phyloP scores from a whole-genome alignment of 176 grass and related monocot species.

The Carex pumila region DNA sequence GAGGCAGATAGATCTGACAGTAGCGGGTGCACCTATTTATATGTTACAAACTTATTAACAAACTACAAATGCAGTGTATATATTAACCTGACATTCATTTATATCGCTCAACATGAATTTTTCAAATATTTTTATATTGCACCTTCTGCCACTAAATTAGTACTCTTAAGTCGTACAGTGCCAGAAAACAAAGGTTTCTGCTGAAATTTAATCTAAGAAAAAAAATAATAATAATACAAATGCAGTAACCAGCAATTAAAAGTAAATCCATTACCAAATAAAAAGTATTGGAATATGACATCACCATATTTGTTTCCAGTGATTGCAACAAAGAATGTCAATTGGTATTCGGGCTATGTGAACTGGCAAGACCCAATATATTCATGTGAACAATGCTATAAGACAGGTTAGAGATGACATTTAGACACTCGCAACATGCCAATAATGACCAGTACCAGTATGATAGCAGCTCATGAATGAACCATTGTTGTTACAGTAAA shows the following conservation, averaged over 20 bases:
- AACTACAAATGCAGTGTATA: not conserved
- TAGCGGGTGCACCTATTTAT: constrained; percentile 67
- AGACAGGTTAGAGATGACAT: not conserved
- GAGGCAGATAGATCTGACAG: constrained; percentile 80
- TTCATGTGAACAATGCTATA: not conserved
- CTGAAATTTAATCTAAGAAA: not conserved
- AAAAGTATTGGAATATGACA: not conserved
- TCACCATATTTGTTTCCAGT: not conserved
- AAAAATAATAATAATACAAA: not conserved
- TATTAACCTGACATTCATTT: not conserved
- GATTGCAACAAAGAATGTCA: not conserved
- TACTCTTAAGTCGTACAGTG: not conserved
- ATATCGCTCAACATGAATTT: not conserved
- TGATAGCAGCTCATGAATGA: not conserved
- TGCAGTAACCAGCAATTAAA: not conserved
- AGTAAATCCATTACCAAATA: not conserved
- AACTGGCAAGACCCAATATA: not conserved
- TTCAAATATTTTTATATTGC: not conserved
- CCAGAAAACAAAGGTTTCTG: not conserved
- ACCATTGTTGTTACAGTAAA: not conserved
- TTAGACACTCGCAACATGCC: not conserved
- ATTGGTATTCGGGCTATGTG: no score
- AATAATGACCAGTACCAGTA: not conserved
- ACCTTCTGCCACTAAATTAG: not conserved
- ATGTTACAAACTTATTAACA: not conserved